Conservation (phyloP, 805 yeast species). For the Metschnikowia vanudenii region DNA sequence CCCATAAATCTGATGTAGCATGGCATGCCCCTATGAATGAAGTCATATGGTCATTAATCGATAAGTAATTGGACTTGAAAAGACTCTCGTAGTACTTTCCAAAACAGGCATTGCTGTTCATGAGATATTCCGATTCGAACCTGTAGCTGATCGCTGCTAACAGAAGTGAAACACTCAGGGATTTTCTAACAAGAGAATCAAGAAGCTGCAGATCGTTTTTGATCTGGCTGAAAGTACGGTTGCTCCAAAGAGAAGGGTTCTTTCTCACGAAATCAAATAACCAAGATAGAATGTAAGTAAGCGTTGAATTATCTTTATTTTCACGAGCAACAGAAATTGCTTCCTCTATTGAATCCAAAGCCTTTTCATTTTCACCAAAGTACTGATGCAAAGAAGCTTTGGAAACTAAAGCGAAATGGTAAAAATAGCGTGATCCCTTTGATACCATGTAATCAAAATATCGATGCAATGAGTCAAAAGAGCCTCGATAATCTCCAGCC, state of each 20-base stretch:
- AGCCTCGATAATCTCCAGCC: constrained; percentile 59
- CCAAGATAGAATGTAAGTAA: constrained; percentile 74
- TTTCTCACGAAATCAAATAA: constrained; percentile 65
- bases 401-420: constrained; percentile 74
- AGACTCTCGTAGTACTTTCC: constrained; percentile 52
- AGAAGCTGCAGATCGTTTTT: constrained; percentile 65
- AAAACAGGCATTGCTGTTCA: constrained; percentile 51
- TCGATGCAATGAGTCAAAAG: constrained; percentile 49
- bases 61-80: constrained; percentile 53
- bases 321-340: constrained; percentile 88
- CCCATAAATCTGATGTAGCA: constrained; percentile 48
- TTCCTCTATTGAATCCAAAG: constrained; percentile 77
- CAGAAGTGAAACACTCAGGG: constrained; percentile 48
- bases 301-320: constrained; percentile 68
- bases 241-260: constrained; percentile 55
- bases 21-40: constrained; percentile 48
- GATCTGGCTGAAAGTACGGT: constrained; percentile 45
- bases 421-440: constrained; percentile 57
- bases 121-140: constrained; percentile 56
- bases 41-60: constrained; percentile 47
- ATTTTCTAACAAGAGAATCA: constrained; percentile 55
- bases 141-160: constrained; percentile 63
- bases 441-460: constrained; percentile 79
- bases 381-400: constrained; percentile 69
- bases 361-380: constrained; percentile 65